Percentiles rank a stretch among this genome's conserved stretches.
These are phyloP conservation scores for Licmophora abbreviata DNA, from an alignment of 108 stramenopile species.

Conservation along the genomic window DNA sequence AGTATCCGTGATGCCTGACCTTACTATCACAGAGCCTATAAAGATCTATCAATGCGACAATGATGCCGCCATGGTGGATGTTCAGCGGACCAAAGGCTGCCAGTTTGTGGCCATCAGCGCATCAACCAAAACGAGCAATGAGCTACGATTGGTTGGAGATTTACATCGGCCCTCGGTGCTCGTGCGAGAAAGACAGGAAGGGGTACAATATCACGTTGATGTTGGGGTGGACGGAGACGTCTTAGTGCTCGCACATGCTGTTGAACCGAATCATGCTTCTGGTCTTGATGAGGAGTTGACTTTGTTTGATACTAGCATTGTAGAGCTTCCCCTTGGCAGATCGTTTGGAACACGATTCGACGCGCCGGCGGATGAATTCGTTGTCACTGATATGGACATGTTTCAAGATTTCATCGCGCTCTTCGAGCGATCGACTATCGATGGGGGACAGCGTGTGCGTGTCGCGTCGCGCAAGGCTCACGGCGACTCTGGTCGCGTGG, in stretches of 20 bases:
- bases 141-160: slow-evolving; percentile 18
- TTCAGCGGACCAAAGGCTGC: slow-evolving; percentile 40
- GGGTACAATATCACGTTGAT: slow-evolving; percentile 32
- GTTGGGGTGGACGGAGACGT: slow-evolving; percentile 24
- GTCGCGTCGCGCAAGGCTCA: slow-evolving; percentile 6
- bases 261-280: neutral
- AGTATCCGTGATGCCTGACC: neutral
- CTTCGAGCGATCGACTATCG: slow-evolving; percentile 17
- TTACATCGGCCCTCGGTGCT: neutral
- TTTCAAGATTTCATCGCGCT: slow-evolving; percentile 25
- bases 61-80: slow-evolving; percentile 28
- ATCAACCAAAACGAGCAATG: slow-evolving; percentile 31
- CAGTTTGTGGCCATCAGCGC: slow-evolving; percentile 27
- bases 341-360: neutral
- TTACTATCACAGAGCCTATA: slow-evolving; percentile 1
- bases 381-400: slow-evolving; percentile 37
- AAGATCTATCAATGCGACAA: slow-evolving; percentile 18
- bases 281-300: slow-evolving; percentile 6
- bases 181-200: slow-evolving; percentile 20
- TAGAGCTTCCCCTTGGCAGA: neutral
- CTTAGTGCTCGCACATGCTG: slow-evolving; percentile 13
- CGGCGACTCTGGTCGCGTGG: neutral
- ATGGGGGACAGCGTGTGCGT: slow-evolving; percentile 21
- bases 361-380: neutral
- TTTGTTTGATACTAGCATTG: neutral